phyloP scores from a whole-genome alignment of 2,329 filamentous ascomycete genomes.

The Hypoxylon sp. region DNA sequence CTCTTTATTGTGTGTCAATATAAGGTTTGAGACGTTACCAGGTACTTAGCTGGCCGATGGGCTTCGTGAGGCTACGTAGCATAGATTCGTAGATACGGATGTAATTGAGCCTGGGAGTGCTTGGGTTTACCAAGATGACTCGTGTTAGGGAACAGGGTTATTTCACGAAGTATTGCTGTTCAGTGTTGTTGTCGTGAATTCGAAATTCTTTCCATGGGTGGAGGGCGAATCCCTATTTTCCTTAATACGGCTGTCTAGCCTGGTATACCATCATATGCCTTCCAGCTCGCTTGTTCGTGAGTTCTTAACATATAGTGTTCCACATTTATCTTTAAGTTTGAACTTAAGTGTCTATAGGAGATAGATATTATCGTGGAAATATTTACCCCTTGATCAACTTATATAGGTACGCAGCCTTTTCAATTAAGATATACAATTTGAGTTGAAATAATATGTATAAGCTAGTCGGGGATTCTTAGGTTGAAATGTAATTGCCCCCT shows the following conservation, averaged over 20 bases:
- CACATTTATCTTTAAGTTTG: too few species aligned
- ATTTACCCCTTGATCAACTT: neutral
- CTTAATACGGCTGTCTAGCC: neutral
- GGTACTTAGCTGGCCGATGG: neutral
- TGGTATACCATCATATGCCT: neutral
- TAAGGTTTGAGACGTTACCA: neutral
- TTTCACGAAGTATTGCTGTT: neutral
- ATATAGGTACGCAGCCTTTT: neutral
- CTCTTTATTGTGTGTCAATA: neutral
- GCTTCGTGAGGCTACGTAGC: neutral
- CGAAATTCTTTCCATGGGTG: neutral
- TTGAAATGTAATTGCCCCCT: neutral
- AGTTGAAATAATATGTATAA: neutral
- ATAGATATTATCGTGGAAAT: too few species aligned
- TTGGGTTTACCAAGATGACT: neutral
- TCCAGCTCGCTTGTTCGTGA: neutral
- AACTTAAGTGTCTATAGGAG: too few species aligned
- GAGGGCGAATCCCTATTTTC: neutral
- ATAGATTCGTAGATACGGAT: neutral
- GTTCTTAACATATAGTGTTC: neutral
- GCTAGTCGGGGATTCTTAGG: neutral
- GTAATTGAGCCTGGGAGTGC: neutral
- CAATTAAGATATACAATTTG: neutral
- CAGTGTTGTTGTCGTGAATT: neutral
- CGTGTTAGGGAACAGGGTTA: neutral